A percentile compares a stretch with the other conserved stretches of the same genome.
Conservation (phyloP, 768 basidiomycete genomes). For the Nidularia sp. region DNA sequence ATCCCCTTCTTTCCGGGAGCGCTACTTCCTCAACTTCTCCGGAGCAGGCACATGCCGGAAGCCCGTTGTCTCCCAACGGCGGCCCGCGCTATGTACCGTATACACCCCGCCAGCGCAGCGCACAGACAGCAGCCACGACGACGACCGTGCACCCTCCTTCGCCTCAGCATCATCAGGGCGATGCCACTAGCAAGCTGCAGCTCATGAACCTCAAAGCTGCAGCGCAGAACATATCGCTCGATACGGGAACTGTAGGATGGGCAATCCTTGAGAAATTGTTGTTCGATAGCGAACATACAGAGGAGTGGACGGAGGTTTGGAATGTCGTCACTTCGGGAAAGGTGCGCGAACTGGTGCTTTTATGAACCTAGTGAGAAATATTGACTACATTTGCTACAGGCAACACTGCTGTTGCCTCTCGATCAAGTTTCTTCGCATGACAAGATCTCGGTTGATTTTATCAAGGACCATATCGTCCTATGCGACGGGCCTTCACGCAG, state of each 20-base stretch:
- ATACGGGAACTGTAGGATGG: slow-evolving; percentile 65
- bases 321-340: slow-evolving; percentile 57
- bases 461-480: slow-evolving; percentile 80
- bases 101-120: slow-evolving; percentile 64
- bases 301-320: slow-evolving; percentile 75
- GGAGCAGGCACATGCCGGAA: slow-evolving; percentile 17
- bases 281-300: slow-evolving; percentile 37
- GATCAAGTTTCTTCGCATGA: slow-evolving; percentile 50
- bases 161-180: slow-evolving; percentile 45
- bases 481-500: slow-evolving; percentile 48
- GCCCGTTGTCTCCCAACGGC: slow-evolving; percentile 5
- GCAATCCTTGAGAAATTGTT: slow-evolving; percentile 72
- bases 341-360: slow-evolving; percentile 35
- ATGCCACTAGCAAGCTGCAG: slow-evolving; percentile 67
- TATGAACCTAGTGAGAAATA: slow-evolving; percentile 1
- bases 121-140: slow-evolving; percentile 39
- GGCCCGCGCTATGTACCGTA: slow-evolving; percentile 67
- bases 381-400: slow-evolving; percentile 36
- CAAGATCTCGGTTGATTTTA: slow-evolving; percentile 64
- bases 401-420: slow-evolving; percentile 74
- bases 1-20: slow-evolving; percentile 57
- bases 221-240: slow-evolving; percentile 65
- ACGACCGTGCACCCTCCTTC: slow-evolving; percentile 44
- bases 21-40: slow-evolving; percentile 21
- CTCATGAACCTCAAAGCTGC: slow-evolving; percentile 71